phyloP scores from a whole-genome alignment of 768 basidiomycete species.

The Boletellus ananas region DNA sequence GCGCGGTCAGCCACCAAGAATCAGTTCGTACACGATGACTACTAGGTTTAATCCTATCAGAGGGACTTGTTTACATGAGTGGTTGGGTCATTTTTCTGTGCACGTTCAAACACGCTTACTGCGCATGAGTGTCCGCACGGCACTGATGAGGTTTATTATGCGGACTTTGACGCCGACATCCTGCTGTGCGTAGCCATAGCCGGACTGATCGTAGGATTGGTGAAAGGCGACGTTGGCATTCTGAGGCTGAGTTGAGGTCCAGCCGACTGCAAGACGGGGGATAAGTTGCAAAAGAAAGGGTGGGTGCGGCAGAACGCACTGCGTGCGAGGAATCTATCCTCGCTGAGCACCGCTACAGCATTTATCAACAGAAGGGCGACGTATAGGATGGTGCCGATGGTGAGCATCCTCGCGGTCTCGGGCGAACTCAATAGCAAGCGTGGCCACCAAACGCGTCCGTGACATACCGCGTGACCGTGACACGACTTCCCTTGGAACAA shows the following conservation, averaged over 20 bases:
- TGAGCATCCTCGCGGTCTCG: slow-evolving; percentile 38
- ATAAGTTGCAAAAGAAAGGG: slow-evolving; percentile 9
- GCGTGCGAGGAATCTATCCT: slow-evolving; percentile 92
- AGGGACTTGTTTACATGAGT: slow-evolving; percentile 61
- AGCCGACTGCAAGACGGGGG: slow-evolving; percentile 65
- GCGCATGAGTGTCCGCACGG: slow-evolving; percentile 94
- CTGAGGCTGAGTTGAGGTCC: slow-evolving; percentile 69
- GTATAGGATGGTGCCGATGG: slow-evolving; percentile 76
- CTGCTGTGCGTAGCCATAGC: slow-evolving; percentile 48
- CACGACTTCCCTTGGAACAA: slow-evolving; percentile 11
- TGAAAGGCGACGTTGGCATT: slow-evolving; percentile 54
- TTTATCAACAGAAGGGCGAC: slow-evolving; percentile 86
- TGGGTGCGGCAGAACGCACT: slow-evolving; percentile 50
- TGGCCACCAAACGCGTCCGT: slow-evolving; percentile 17
- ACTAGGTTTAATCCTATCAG: slow-evolving; percentile 84
- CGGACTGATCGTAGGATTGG: slow-evolving; percentile 64
- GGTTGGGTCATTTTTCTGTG: slow-evolving; percentile 7
- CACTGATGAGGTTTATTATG: slow-evolving; percentile 88
- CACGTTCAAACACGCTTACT: slow-evolving; percentile 57
- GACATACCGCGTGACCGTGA: slow-evolving; percentile 21
- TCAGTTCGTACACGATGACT: slow-evolving; percentile 82
- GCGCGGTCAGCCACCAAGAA: slow-evolving; percentile 50
- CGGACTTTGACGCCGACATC: slow-evolving; percentile 79
- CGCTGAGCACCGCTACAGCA: slow-evolving; percentile 91
- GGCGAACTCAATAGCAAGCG: neutral